Evolutionary conservation across 306 rosid genomes (phyloP).

Genomic region (Gynostemma pentaphyllum): DNA sequence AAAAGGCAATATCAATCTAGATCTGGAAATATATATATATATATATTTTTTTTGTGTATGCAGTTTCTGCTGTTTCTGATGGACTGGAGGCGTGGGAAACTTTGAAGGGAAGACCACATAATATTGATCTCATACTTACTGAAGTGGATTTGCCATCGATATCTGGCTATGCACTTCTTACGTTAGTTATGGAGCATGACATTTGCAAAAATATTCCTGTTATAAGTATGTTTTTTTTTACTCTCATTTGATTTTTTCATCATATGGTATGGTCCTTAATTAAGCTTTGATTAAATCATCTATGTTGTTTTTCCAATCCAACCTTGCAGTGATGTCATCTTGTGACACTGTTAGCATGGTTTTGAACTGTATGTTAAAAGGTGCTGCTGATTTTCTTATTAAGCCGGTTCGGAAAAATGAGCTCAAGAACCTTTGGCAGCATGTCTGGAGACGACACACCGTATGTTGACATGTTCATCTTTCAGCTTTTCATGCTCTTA

Average conservation of each 20-base stretch:
- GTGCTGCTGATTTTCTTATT: constrained; percentile 70
- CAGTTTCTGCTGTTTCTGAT: constrained; percentile 60
- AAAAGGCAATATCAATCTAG: background rate
- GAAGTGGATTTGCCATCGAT: constrained; percentile 68
- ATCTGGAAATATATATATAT: background rate
- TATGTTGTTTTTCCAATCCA: constrained; percentile 10
- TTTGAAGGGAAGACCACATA: constrained; percentile 35
- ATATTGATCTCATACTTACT: constrained; percentile 54
- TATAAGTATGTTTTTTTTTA: constrained; percentile 39
- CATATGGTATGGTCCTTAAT: no score
- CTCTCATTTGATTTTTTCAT: constrained; percentile 9
- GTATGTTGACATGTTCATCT: constrained; percentile 47
- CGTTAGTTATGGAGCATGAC: constrained; percentile 61
- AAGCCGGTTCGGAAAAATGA: constrained; percentile 75
- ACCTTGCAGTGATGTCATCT: constrained; percentile 84
- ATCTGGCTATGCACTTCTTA: constrained; percentile 66
- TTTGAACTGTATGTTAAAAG: constrained; percentile 62
- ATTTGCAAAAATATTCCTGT: constrained; percentile 61
- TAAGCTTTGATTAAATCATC: constrained; percentile 9
- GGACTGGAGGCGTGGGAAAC: constrained; percentile 74
- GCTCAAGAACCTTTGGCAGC: constrained; percentile 67
- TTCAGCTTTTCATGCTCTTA: constrained; percentile 1
- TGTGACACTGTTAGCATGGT: constrained; percentile 45
- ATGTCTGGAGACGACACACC: constrained; percentile 66
- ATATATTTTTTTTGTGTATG: constrained; percentile 7